A percentile compares a stretch with the other conserved stretches of the same genome.
phyloP scores from a whole-genome alignment of 2,329 filamentous ascomycete genomes.

The Ophiosphaerella korrae region DNA sequence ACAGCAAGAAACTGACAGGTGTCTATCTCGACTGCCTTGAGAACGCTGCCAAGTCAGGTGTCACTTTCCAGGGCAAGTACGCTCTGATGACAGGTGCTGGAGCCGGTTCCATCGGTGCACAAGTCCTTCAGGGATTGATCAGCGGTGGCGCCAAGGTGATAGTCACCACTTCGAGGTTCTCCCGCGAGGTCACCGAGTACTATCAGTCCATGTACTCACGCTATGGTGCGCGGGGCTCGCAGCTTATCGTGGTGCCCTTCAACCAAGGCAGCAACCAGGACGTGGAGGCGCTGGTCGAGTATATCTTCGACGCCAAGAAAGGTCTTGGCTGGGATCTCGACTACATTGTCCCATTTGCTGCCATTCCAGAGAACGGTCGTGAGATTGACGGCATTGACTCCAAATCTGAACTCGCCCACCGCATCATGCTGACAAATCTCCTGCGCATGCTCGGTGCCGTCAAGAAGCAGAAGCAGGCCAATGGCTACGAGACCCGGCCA shows the following conservation, averaged over 20 bases:
- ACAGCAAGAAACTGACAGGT: conserved; percentile 97
- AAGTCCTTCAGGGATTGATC: conserved; percentile 93
- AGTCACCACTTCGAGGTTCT: conserved; percentile 96
- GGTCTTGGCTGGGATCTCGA: conserved; percentile 98
- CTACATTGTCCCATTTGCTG: conserved; percentile 93
- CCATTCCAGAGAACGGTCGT: conserved; percentile 95
- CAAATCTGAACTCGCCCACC: conserved; percentile 95
- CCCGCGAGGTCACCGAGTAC: conserved; percentile 96
- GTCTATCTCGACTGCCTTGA: conserved; percentile 91
- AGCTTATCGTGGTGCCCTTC: conserved; percentile 97
- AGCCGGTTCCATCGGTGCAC: conserved; percentile 95
- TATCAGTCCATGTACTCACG: conserved; percentile 98
- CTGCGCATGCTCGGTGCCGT: conserved; percentile 87
- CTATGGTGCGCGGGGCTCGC: conserved; percentile 89
- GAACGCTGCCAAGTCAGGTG: conserved; percentile 81
- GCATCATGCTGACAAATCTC: conserved; percentile 98
- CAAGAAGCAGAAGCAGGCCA: conserved; percentile 86
- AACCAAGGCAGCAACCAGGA: conserved; percentile 99
- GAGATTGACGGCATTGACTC: conserved; percentile 97
- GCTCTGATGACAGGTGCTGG: conserved; percentile 98
- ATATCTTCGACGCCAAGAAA: conserved; percentile 96
- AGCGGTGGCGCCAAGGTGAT: conserved; percentile 96
- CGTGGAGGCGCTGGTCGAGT: conserved; percentile 89
- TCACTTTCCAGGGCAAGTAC: conserved; percentile 93
- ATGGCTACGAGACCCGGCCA: conserved; percentile 91